Percentiles rank a stretch among this genome's conserved stretches.
Evolutionary conservation across 495 filamentous ascomycete genomes (phyloP).

Genomic region (Usnea hakonensis): DNA sequence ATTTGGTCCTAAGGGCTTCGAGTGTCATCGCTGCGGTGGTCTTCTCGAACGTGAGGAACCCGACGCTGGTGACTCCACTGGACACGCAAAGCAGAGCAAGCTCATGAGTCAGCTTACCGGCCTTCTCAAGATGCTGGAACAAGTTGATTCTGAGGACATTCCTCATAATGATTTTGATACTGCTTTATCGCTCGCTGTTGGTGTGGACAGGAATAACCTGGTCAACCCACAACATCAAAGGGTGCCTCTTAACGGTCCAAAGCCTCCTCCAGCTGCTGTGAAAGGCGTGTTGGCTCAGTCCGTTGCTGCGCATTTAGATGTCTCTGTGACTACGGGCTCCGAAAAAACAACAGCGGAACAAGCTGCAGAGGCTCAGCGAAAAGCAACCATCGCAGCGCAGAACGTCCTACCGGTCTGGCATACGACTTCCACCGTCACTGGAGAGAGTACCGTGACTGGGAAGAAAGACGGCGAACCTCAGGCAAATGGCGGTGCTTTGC

Average conservation of each 20-base stretch:
- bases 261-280: slow-evolving; percentile 55
- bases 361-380: slow-evolving; percentile 61
- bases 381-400: slow-evolving; percentile 67
- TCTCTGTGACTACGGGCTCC: slow-evolving; percentile 65
- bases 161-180: slow-evolving; percentile 82
- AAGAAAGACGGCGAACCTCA: slow-evolving; percentile 31
- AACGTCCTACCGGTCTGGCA: slow-evolving; percentile 90
- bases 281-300: slow-evolving; percentile 56
- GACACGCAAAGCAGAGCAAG: slow-evolving; percentile 82
- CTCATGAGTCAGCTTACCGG: slow-evolving; percentile 81
- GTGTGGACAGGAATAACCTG: slow-evolving; percentile 51
- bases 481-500: slow-evolving; percentile 18
- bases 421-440: slow-evolving; percentile 70
- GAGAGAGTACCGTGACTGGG: slow-evolving; percentile 27
- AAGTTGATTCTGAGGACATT: slow-evolving; percentile 75
- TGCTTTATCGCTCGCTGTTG: slow-evolving; percentile 53
- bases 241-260: slow-evolving; percentile 38
- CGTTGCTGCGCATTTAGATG: slow-evolving; percentile 62
- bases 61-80: slow-evolving; percentile 52
- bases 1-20: slow-evolving; percentile 56
- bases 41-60: slow-evolving; percentile 60
- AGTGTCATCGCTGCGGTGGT: slow-evolving; percentile 73
- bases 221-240: slow-evolving; percentile 51
- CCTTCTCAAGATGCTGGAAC: slow-evolving; percentile 74
- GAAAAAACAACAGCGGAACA: slow-evolving; percentile 70